Evolutionary conservation across 257 asterid genomes (phyloP).

Genomic region (Jacaranda copaia): DNA sequence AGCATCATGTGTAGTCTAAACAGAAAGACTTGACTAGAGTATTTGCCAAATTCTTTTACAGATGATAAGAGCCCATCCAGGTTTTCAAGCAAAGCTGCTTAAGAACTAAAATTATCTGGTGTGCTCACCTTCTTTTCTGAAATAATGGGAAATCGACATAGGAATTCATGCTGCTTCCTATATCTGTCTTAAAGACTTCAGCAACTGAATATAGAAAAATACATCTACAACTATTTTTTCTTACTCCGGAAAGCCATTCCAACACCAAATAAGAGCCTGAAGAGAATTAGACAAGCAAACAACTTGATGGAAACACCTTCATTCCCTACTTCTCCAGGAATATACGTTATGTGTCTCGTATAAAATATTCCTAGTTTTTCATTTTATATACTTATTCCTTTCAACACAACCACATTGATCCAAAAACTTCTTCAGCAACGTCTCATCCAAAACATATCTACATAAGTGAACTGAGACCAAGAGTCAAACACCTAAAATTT

Average conservation of each 20-base stretch:
- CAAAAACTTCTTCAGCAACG: no score
- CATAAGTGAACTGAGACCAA: no score
- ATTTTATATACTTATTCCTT: conserved; percentile 1
- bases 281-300: background rate
- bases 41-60: background rate
- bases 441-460: no score
- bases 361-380: background rate
- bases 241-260: background rate
- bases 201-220: background rate
- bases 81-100: conserved; percentile 4
- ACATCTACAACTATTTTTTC: background rate
- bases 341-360: background rate
- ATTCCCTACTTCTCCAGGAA: background rate
- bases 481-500: background rate
- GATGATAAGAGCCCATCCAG: background rate
- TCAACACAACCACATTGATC: background rate
- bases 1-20: background rate
- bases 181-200: conserved; percentile 12
- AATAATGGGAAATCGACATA: background rate
- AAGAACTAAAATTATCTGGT: conserved; percentile 13
- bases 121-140: background rate
- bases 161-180: background rate
- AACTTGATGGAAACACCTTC: background rate
- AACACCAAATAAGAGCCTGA: background rate
- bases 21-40: conserved; percentile 1